Evolutionary conservation across 768 basidiomycete species (phyloP).

Genomic region (Trametes meyenii): DNA sequence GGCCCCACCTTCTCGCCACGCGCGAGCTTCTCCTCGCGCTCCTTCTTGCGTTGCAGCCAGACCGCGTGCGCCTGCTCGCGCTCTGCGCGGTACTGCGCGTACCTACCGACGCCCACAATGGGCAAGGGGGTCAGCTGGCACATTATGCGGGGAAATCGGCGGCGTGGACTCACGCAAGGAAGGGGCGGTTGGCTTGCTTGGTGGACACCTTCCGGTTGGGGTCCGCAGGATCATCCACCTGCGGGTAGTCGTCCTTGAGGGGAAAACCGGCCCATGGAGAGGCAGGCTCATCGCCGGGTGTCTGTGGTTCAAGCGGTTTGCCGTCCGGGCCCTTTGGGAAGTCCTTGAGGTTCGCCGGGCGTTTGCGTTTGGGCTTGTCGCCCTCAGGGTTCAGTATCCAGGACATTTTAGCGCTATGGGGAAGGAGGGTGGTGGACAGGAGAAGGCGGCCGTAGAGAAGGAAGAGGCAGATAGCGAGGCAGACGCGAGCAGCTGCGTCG

Average conservation of each 20-base stretch:
- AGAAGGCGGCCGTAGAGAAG: constrained; percentile 5
- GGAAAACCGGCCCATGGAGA: constrained; percentile 35
- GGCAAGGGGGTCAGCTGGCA: constrained; percentile 12
- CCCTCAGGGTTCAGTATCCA: constrained; percentile 58
- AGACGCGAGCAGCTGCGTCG: neutral
- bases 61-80: constrained; percentile 62
- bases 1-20: constrained; percentile 74
- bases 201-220: constrained; percentile 73
- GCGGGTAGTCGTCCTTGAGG: constrained; percentile 43
- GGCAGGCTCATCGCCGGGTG: constrained; percentile 22
- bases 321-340: constrained; percentile 20
- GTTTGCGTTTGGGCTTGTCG: constrained; percentile 24
- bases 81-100: constrained; percentile 66
- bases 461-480: constrained; percentile 16
- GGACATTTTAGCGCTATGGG: constrained; percentile 49
- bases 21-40: constrained; percentile 72
- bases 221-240: constrained; percentile 64
- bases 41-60: constrained; percentile 71
- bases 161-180: constrained; percentile 64
- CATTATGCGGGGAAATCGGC: neutral
- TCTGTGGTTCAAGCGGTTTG: constrained; percentile 20
- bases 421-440: neutral
- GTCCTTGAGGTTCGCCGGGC: constrained; percentile 26
- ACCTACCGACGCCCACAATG: constrained; percentile 41
- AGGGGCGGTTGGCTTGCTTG: constrained; percentile 85